These are phyloP conservation scores for Naganishia randhawae DNA, from an alignment of 768 basidiomycete genomes.

Conservation along the genomic window DNA sequence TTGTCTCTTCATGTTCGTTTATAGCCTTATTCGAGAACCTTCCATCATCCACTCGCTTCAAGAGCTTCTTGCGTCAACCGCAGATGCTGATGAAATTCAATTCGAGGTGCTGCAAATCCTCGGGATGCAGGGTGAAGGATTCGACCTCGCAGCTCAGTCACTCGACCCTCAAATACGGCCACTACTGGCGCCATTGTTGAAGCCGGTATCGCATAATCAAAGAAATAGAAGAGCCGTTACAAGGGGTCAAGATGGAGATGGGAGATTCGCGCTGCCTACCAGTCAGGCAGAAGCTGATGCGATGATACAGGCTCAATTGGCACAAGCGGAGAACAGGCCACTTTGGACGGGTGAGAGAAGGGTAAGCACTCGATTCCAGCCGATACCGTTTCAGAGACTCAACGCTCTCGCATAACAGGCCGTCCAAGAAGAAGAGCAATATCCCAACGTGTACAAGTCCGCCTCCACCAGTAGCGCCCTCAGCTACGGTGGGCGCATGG, in stretches of 20 bases:
- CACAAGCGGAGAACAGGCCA: conserved; percentile 32
- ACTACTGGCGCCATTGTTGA: background rate
- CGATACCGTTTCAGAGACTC: background rate
- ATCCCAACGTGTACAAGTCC: conserved; percentile 85
- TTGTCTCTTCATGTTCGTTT: background rate
- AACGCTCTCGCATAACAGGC: background rate
- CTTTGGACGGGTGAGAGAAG: conserved; percentile 23
- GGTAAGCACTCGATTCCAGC: background rate
- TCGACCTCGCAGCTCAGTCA: conserved; percentile 1
- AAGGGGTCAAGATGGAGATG: conserved; percentile 19
- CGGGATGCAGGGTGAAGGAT: conserved; percentile 18
- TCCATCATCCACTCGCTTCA: conserved; percentile 2
- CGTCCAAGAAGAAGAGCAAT: conserved; percentile 52
- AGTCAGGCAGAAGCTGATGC: conserved; percentile 43
- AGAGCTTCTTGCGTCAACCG: conserved; percentile 10
- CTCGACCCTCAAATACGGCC: conserved; percentile 7
- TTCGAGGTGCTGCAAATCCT: conserved; percentile 13
- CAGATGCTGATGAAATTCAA: conserved; percentile 6
- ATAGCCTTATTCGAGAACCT: background rate
- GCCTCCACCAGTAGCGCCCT: conserved; percentile 65
- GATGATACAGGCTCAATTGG: conserved; percentile 47
- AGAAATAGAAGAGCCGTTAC: conserved; percentile 13
- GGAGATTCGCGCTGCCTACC: conserved; percentile 30
- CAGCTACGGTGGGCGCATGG: conserved; percentile 69
- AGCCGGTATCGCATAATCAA: conserved; percentile 1